Evolutionary conservation across 495 filamentous ascomycete species (phyloP).

Genomic region (Penicillium verhagenii): DNA sequence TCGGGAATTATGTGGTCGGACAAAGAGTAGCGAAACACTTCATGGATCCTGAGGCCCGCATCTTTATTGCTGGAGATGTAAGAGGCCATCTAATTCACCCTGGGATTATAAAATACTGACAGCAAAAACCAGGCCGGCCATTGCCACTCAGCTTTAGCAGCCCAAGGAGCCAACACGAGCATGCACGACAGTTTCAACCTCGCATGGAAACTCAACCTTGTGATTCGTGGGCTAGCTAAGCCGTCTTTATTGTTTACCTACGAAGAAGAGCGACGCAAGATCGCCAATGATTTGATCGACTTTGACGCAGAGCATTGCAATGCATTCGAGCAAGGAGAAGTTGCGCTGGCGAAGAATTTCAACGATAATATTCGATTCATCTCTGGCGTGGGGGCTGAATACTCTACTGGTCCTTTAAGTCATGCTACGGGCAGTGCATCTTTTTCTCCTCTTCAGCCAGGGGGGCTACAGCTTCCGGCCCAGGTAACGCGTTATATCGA

Average conservation of each 20-base stretch:
- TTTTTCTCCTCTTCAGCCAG: conserved; percentile 42
- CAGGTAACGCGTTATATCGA: conserved; percentile 67
- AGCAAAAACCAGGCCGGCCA: conserved; percentile 49
- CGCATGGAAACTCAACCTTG: conserved; percentile 78
- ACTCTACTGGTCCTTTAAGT: conserved; percentile 58
- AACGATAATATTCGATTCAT: conserved; percentile 66
- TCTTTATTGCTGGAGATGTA: conserved; percentile 83
- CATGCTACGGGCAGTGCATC: conserved; percentile 15
- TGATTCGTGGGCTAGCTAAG: conserved; percentile 58
- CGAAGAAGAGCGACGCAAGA: conserved; percentile 66
- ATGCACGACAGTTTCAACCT: conserved; percentile 81
- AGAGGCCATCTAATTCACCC: neutral
- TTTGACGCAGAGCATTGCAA: conserved; percentile 64
- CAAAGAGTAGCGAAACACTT: conserved; percentile 74
- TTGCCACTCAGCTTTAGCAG: conserved; percentile 84
- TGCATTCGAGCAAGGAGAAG: conserved; percentile 58
- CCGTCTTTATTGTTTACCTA: conserved; percentile 68
- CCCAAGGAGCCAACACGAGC: conserved; percentile 83
- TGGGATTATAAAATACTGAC: neutral
- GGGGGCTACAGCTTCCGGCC: conserved; percentile 59
- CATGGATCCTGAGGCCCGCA: conserved; percentile 56
- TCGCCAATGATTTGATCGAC: conserved; percentile 69
- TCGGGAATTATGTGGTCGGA: conserved; percentile 62
- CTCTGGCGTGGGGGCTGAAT: conserved; percentile 64
- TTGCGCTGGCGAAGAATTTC: conserved; percentile 60